Conservation (phyloP, 306 rosid genomes). For the Quillaja saponaria region DNA sequence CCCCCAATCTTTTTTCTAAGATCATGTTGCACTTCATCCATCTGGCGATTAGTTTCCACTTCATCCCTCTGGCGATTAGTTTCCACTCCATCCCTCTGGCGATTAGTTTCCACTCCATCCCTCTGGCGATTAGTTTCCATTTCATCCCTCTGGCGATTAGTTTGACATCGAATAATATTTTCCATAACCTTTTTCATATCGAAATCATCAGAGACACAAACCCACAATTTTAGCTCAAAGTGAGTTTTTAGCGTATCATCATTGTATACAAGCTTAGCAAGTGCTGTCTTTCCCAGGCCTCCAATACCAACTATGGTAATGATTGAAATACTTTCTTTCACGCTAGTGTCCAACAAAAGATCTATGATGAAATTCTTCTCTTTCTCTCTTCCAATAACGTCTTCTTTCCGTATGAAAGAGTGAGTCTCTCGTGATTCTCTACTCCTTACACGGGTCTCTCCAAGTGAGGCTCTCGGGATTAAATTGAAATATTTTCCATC, state of each 20-base stretch:
- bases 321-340: not conserved
- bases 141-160: not conserved
- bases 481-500: not conserved
- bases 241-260: not conserved
- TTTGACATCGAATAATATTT: not conserved
- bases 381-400: conserved; percentile 10
- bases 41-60: too few relatives aligned
- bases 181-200: not conserved
- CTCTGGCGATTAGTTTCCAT: too few relatives aligned
- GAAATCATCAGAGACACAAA: conserved; percentile 7
- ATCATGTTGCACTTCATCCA: not conserved
- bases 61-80: not conserved
- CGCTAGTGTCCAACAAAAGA: not conserved
- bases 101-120: not conserved
- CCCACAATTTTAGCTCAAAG: conserved; percentile 10
- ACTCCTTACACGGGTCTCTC: conserved; percentile 9
- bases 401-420: too few relatives aligned
- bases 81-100: not conserved
- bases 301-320: conserved; percentile 28
- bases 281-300: conserved; percentile 32
- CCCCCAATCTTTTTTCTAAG: not conserved
- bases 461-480: too few relatives aligned
- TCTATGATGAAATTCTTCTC: not conserved
- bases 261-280: conserved; percentile 17
- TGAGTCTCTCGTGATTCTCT: too few relatives aligned